Percentiles rank a stretch among this genome's conserved stretches.
These are phyloP conservation scores for Aspergillus pseudotamarii DNA, from an alignment of 2,329 filamentous ascomycete genomes.

Conservation along the genomic window DNA sequence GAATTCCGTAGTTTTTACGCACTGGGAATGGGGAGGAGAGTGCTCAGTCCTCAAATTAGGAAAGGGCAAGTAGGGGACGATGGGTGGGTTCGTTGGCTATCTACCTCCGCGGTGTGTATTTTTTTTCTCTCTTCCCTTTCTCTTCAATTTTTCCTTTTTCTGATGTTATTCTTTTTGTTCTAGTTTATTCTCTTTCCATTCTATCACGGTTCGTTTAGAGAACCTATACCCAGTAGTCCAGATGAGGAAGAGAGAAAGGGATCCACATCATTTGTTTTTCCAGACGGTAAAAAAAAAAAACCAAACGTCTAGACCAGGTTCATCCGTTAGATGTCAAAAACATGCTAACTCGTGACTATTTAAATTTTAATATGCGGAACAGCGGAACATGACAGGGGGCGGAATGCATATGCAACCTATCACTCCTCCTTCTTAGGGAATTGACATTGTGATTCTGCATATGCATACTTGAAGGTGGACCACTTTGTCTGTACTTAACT, in stretches of 20 bases:
- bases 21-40: not conserved
- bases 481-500: too few relatives aligned
- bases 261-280: not conserved
- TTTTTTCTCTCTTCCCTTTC: not conserved
- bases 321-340: conserved; percentile 4
- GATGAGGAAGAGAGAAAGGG: not conserved
- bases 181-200: not conserved
- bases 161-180: not conserved
- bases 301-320: not conserved
- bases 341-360: conserved; percentile 2
- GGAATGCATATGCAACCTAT: not conserved
- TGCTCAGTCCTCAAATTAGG: not conserved
- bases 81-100: not conserved
- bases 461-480: not conserved
- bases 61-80: not conserved
- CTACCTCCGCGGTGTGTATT: not conserved
- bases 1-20: not conserved
- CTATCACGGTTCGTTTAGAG: not conserved
- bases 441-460: conserved; percentile 1
- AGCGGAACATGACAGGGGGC: conserved; percentile 9
- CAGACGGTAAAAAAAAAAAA: not conserved
- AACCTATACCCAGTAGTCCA: not conserved
- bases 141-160: not conserved
- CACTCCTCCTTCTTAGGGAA: not conserved
- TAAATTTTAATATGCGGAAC: conserved; percentile 10